These are phyloP conservation scores for Suillus sp. DNA, from an alignment of 768 basidiomycete genomes.

Conservation along the genomic window DNA sequence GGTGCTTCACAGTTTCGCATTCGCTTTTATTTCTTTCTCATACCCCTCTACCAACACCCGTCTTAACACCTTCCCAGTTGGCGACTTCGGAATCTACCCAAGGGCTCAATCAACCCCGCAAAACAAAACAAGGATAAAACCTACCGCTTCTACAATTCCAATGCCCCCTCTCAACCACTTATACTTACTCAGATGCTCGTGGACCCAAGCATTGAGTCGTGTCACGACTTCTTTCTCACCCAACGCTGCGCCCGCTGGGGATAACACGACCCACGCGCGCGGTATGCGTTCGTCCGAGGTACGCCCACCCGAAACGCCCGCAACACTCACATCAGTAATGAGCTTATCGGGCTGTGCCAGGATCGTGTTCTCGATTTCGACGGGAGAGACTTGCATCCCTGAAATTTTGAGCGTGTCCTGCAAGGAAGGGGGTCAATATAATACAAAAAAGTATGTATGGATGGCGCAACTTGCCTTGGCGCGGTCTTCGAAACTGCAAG, in stretches of 20 bases:
- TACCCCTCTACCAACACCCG: constrained; percentile 57
- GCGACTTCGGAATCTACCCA: constrained; percentile 62
- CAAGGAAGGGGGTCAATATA: background rate
- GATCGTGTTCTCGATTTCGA: constrained; percentile 66
- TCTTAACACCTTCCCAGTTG: constrained; percentile 66
- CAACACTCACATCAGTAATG: constrained; percentile 63
- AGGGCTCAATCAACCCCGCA: background rate
- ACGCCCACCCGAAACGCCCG: constrained; percentile 67
- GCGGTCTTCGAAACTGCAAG: constrained; percentile 61
- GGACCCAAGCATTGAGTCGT: constrained; percentile 56
- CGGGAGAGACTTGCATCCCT: constrained; percentile 70
- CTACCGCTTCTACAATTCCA: constrained; percentile 58
- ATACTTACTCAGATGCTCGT: constrained; percentile 61
- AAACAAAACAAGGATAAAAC: constrained; percentile 19
- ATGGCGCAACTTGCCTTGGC: constrained; percentile 48
- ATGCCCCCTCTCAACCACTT: constrained; percentile 74
- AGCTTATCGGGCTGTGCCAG: constrained; percentile 58
- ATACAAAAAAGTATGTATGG: constrained; percentile 13
- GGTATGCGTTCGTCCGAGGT: constrained; percentile 69
- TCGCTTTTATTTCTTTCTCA: constrained; percentile 33
- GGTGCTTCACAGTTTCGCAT: constrained; percentile 20
- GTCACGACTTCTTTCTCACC: constrained; percentile 44
- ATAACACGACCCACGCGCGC: constrained; percentile 71
- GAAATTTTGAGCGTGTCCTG: constrained; percentile 76
- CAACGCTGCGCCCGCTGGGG: constrained; percentile 47